phyloP scores from a whole-genome alignment of 768 basidiomycete genomes.

The Amanita polypyramis region DNA sequence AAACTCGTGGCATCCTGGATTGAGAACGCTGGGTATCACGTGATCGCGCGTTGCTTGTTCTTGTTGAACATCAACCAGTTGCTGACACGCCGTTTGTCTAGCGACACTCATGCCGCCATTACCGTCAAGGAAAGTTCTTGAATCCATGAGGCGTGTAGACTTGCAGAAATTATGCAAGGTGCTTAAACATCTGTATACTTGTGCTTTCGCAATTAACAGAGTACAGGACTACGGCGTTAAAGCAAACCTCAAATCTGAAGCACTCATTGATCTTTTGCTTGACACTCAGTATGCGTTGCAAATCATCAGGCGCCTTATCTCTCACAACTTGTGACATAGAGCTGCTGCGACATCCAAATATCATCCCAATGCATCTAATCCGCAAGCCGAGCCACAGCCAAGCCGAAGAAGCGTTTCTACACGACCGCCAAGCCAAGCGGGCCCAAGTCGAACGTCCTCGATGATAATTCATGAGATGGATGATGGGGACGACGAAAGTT shows the following conservation, averaged over 20 bases:
- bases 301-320: background rate
- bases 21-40: constrained; percentile 12
- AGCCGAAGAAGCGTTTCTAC: constrained; percentile 23
- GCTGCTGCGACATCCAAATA: constrained; percentile 15
- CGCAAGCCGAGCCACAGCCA: constrained; percentile 14
- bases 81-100: constrained; percentile 8
- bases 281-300: constrained; percentile 35
- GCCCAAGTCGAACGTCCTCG: constrained; percentile 31
- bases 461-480: constrained; percentile 40
- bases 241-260: constrained; percentile 76
- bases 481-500: constrained; percentile 25
- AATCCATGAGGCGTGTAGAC: constrained; percentile 36
- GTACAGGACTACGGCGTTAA: constrained; percentile 67
- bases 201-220: background rate
- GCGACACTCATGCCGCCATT: constrained; percentile 26
- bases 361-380: constrained; percentile 16
- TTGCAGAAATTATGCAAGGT: constrained; percentile 68
- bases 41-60: constrained; percentile 44
- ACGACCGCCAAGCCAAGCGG: constrained; percentile 25
- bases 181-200: constrained; percentile 1
- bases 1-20: background rate
- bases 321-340: constrained; percentile 12
- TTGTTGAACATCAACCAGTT: constrained; percentile 37
- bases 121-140: constrained; percentile 30
- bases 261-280: constrained; percentile 63